Conservation (phyloP, 225 moss, liverwort and hornwort species). For the Pseudisothecium myosuroides region DNA sequence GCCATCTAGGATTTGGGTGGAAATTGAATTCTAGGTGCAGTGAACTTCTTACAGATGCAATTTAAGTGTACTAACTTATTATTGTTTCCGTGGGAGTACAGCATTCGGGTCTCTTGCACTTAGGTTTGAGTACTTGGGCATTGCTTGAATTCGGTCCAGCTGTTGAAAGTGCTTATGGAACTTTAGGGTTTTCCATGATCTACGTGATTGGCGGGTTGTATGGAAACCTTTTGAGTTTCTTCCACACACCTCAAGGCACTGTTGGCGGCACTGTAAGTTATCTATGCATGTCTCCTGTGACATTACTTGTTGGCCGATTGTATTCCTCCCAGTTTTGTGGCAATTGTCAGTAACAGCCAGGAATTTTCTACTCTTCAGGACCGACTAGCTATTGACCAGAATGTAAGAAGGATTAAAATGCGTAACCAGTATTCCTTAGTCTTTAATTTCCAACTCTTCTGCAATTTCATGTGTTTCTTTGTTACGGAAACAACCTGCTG, state of each 20-base stretch:
- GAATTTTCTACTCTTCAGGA: neutral
- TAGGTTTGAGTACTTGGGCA: conserved; percentile 94
- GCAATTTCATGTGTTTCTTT: neutral
- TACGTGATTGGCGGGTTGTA: conserved; percentile 77
- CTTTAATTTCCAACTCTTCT: neutral
- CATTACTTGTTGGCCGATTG: neutral
- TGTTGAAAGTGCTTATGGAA: conserved; percentile 88
- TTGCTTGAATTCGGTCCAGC: conserved; percentile 91
- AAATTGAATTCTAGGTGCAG: neutral
- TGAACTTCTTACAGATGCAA: neutral
- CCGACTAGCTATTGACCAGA: neutral
- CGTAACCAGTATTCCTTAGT: neutral
- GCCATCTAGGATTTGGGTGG: neutral
- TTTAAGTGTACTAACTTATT: neutral
- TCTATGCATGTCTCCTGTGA: neutral
- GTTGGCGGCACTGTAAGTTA: conserved; percentile 85
- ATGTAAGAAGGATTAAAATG: neutral
- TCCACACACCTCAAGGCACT: conserved; percentile 88
- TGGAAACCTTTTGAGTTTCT: conserved; percentile 81
- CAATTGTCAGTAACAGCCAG: neutral
- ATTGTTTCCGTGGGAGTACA: conserved; percentile 9
- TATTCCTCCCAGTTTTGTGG: neutral
- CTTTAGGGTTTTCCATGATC: conserved; percentile 84
- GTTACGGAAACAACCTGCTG: neutral
- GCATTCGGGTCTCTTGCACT: conserved; percentile 79